These are phyloP conservation scores for Aureobasidium zeae DNA, from an alignment of 2,329 filamentous ascomycete species.

Conservation along the genomic window DNA sequence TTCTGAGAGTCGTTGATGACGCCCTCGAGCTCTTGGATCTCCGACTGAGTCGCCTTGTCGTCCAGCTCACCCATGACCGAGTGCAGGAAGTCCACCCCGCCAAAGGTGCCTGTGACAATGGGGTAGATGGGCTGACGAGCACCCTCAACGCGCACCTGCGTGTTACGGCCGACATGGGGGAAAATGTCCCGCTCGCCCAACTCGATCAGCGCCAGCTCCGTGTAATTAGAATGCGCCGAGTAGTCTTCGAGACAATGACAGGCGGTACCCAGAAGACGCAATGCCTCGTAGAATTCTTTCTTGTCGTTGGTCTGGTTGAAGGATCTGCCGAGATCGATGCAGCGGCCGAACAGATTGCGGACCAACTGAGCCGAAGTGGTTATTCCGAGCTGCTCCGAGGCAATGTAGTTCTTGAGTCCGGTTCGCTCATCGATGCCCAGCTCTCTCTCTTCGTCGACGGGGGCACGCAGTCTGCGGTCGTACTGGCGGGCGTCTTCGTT, in stretches of 20 bases:
- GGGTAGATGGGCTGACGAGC: conserved; percentile 39
- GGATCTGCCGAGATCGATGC: conserved; percentile 40
- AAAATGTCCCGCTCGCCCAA: conserved; percentile 45
- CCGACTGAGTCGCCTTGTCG: conserved; percentile 41
- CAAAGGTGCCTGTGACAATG: conserved; percentile 47
- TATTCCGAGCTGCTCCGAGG: conserved; percentile 80
- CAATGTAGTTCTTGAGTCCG: conserved; percentile 99
- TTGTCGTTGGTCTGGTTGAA: conserved; percentile 37
- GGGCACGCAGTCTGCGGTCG: conserved; percentile 71
- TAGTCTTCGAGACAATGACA: conserved; percentile 48
- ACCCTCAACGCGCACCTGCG: conserved; percentile 37
- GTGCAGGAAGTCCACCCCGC: conserved; percentile 43
- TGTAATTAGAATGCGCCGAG: conserved; percentile 47
- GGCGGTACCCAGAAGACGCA: conserved; percentile 44
- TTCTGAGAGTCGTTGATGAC: conserved; percentile 56
- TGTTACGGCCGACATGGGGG: conserved; percentile 40
- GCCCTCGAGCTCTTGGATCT: conserved; percentile 57
- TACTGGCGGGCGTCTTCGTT: conserved; percentile 74
- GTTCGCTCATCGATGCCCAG: conserved; percentile 45
- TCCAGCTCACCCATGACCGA: conserved; percentile 42
- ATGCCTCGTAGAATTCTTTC: conserved; percentile 39
- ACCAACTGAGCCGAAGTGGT: conserved; percentile 72
- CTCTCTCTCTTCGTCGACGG: conserved; percentile 46
- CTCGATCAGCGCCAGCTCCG: conserved; percentile 44
- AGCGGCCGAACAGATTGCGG: conserved; percentile 36